Percentiles rank a stretch among this genome's conserved stretches.
Conservation (phyloP, 2,329 filamentous ascomycete genomes). For the Rutstroemia sp. region DNA sequence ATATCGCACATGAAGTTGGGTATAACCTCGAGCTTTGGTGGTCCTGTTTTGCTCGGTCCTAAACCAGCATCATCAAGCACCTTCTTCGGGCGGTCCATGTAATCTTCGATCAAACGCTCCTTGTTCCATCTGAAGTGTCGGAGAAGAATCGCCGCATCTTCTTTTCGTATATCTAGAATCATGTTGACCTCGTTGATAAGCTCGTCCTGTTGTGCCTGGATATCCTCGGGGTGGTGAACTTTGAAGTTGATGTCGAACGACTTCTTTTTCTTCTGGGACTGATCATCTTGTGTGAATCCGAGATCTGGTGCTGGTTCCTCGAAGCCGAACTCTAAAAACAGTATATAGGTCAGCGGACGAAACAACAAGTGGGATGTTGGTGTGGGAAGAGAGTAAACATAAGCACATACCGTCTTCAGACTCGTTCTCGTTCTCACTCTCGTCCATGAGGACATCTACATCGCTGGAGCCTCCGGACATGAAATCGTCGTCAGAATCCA, state of each 20-base stretch:
- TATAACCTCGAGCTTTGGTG: conserved; percentile 62
- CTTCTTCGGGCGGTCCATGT: conserved; percentile 81
- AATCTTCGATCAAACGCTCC: conserved; percentile 86
- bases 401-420: conserved; percentile 28
- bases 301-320: conserved; percentile 44
- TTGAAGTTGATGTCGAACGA: conserved; percentile 81
- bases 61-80: conserved; percentile 81
- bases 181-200: conserved; percentile 86
- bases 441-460: conserved; percentile 64
- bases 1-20: conserved; percentile 87
- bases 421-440: conserved; percentile 71
- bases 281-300: conserved; percentile 49
- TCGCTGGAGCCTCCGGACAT: conserved; percentile 78
- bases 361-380: background rate
- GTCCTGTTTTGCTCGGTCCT: conserved; percentile 51
- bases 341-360: conserved; percentile 3
- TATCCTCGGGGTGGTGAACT: conserved; percentile 72
- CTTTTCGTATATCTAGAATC: conserved; percentile 81
- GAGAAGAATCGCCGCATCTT: conserved; percentile 84
- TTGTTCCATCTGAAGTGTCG: conserved; percentile 94
- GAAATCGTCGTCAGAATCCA: conserved; percentile 96
- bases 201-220: conserved; percentile 75
- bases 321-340: conserved; percentile 29
- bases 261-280: conserved; percentile 62
- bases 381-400: background rate